Conservation (phyloP, 768 basidiomycete species). For the Rhodotorula babjevae region DNA sequence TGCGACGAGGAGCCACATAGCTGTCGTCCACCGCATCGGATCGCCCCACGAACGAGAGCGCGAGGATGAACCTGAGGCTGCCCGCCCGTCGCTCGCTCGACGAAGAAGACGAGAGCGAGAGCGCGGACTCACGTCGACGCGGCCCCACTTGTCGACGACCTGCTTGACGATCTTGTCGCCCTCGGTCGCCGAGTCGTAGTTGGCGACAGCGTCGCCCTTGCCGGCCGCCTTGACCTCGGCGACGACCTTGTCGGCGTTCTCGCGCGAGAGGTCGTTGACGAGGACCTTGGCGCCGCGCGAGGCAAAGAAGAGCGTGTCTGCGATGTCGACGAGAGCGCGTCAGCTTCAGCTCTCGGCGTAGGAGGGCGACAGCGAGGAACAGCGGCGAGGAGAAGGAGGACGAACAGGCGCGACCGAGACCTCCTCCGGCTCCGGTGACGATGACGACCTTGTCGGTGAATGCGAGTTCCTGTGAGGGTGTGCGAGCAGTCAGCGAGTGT, state of each 20-base stretch:
- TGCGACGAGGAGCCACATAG: neutral
- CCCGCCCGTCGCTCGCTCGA: too few species aligned
- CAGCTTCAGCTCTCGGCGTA: too few species aligned
- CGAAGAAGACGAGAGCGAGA: too few species aligned
- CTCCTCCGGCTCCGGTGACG: conserved; percentile 92
- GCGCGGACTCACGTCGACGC: conserved; percentile 53
- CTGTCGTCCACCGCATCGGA: too few species aligned
- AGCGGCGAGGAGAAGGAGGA: conserved; percentile 38
- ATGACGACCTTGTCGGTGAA: conserved; percentile 89
- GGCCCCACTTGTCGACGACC: conserved; percentile 78
- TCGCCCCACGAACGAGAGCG: too few species aligned
- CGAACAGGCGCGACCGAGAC: conserved; percentile 80
- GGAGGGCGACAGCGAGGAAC: neutral
- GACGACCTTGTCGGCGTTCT: conserved; percentile 85
- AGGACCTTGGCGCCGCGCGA: conserved; percentile 87
- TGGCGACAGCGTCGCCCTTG: conserved; percentile 61
- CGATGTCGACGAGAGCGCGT: conserved; percentile 43
- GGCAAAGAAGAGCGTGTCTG: conserved; percentile 88
- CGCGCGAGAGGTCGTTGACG: conserved; percentile 86
- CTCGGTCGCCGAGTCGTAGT: conserved; percentile 79
- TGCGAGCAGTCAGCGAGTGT: neutral
- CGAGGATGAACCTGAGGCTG: too few species aligned
- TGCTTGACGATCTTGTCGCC: conserved; percentile 79
- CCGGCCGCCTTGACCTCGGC: conserved; percentile 65
- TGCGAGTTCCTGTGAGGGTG: conserved; percentile 23